phyloP scores from a whole-genome alignment of 2,329 filamentous ascomycete genomes.

The Diaporthe vaccinii region DNA sequence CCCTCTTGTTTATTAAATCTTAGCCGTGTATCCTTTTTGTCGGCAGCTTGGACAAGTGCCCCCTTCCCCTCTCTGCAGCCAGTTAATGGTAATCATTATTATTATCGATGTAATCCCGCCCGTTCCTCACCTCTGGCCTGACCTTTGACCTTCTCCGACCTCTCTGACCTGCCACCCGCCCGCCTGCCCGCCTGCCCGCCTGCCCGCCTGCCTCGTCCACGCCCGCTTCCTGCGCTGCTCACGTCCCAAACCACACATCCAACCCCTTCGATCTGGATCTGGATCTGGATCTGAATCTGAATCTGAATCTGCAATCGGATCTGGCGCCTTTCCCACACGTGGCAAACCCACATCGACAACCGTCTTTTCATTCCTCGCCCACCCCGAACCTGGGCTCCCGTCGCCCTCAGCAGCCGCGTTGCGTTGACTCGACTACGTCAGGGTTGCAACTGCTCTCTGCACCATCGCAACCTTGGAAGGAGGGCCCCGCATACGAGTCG shows the following conservation, averaged over 20 bases:
- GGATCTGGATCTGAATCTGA: conserved; percentile 15
- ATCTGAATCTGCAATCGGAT: conserved; percentile 24
- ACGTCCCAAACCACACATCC: background rate
- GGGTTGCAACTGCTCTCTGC: conserved; percentile 22
- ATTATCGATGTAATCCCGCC: conserved; percentile 34
- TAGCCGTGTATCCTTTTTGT: conserved; percentile 35
- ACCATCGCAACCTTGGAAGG: conserved; percentile 11
- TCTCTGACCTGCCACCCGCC: background rate
- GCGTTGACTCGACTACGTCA: conserved; percentile 12
- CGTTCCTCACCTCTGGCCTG: conserved; percentile 22
- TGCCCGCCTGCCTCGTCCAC: background rate
- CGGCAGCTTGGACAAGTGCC: conserved; percentile 35
- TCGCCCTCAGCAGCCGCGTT: conserved; percentile 8
- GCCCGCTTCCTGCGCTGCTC: background rate
- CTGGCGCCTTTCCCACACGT: conserved; percentile 30
- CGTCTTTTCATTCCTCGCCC: background rate
- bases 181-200: background rate
- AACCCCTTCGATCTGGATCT: conserved; percentile 15
- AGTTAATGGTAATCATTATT: conserved; percentile 39
- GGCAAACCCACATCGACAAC: conserved; percentile 21
- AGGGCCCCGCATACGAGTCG: conserved; percentile 17
- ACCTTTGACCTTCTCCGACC: conserved; percentile 18
- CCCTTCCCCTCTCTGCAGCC: conserved; percentile 19
- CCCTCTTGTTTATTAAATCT: conserved; percentile 40
- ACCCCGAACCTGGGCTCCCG: background rate